Base-by-base conservation (phyloP, 1,284 basidiomycete genomes). In the Phellinidium pouzarii region DNA sequence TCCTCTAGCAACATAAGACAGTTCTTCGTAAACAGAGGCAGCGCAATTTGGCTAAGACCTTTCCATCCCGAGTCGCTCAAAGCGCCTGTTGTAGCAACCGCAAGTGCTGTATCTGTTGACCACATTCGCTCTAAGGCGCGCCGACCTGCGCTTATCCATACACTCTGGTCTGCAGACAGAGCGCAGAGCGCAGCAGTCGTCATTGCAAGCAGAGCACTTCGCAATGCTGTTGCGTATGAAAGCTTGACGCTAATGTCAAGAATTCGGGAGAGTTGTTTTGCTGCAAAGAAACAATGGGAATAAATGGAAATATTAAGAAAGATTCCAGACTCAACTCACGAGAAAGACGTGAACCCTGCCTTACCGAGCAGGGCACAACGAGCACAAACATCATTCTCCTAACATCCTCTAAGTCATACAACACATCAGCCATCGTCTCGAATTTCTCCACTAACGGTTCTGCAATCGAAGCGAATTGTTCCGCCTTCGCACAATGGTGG, bases 401-500 rank as follows among this genome's bases (percentile, higher is more conserved):
- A 69, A 66, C 25, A 75, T 68, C 9, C 71, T 66, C 1, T 27
- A 17, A 4, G 11, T 53, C 31, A 12, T 11, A 44, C 52, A 52
- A 40, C 52, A 54, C 25, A 45, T 57, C 53, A 57, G 55, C 45
- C 31, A 56, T 36, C n/a, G 34, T 14, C 6, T 55, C 54, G 52
- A 75, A 70, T 42, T 64, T 62, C 41, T 66, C 60, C 0, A 78
- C 60, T 2, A 87, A 58, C 9, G 76, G 60, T 23, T 91, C 82
- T 1, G 79, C 74, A 3, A 91, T 59, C 0, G 76, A 66, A 5
- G 74, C 65, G 60, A 89, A 87, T 50, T 82, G 77, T 19, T 84
- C 80, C 0, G 82, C 65, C 19, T 72, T 73, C 55, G 84, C 82
- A 60, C 84, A 84, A 63, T 94, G 89, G 64, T 94, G 91, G 3